Conservation (phyloP, 2,329 filamentous ascomycete genomes). For the Westerdykella ornata region DNA sequence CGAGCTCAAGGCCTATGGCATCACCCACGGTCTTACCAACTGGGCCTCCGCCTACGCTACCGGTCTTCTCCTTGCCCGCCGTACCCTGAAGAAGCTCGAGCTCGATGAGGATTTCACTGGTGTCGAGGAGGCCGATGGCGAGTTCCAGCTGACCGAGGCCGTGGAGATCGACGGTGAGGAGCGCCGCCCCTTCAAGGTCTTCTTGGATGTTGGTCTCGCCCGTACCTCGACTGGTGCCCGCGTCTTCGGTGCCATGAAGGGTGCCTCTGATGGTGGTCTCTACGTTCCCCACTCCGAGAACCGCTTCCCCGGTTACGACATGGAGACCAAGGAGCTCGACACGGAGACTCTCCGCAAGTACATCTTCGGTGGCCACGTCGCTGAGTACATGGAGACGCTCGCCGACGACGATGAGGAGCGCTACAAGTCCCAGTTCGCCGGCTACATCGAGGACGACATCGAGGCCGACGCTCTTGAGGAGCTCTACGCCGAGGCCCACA, state of each 20-base stretch:
- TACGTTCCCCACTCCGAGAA: conserved; percentile 97
- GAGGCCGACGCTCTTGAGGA: conserved; percentile 98
- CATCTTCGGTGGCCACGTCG: conserved; percentile 97
- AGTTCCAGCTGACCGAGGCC: conserved; percentile 93
- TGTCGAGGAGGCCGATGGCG: conserved; percentile 94
- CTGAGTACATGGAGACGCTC: conserved; percentile 99
- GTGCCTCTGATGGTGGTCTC: conserved; percentile 96
- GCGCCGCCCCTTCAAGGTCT: conserved; percentile 98
- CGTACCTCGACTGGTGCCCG: conserved; percentile 97
- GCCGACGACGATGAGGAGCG: conserved; percentile 99
- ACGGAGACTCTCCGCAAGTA: conserved; percentile 96
- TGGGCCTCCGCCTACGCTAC: conserved; percentile 97
- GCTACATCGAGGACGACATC: conserved; percentile 95
- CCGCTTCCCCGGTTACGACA: conserved; percentile 98
- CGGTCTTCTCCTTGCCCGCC: conserved; percentile 93
- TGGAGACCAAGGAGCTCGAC: conserved; percentile 96
- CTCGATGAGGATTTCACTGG: conserved; percentile 88
- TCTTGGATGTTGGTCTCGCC: conserved; percentile 94
- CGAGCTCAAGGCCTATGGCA: conserved; percentile 96
- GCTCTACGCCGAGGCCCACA: conserved; percentile 89
- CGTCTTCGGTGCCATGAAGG: conserved; percentile 99
- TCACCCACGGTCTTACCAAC: conserved; percentile 98
- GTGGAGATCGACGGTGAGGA: conserved; percentile 81
- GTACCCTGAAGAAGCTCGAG: conserved; percentile 93
- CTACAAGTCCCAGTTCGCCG: conserved; percentile 95